Conservation (phyloP, 139 green algal genomes). For the Picochlorum sp. region DNA sequence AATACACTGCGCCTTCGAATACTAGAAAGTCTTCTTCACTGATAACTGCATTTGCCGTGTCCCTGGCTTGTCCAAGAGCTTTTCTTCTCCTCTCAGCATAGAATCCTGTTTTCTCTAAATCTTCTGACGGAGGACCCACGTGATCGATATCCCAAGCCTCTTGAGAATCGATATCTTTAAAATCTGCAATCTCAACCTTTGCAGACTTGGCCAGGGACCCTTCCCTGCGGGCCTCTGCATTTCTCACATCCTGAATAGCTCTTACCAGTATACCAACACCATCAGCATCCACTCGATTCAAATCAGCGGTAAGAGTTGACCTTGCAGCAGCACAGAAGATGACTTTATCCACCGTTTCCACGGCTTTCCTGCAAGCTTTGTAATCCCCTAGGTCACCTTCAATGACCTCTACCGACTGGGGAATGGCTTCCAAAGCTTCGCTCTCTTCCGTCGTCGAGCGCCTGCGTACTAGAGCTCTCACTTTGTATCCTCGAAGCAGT, state of each 20-base stretch:
- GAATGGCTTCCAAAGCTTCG: slow-evolving; percentile 40
- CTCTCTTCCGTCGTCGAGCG: neutral
- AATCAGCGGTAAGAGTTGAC: slow-evolving; percentile 47
- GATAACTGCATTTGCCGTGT: slow-evolving; percentile 15
- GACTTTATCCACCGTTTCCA: slow-evolving; percentile 85
- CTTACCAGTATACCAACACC: slow-evolving; percentile 50
- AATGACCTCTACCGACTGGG: slow-evolving; percentile 63
- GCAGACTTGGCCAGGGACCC: neutral
- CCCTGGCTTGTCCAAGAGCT: slow-evolving; percentile 8
- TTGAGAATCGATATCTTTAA: slow-evolving; percentile 19
- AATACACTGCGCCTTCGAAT: slow-evolving; percentile 51
- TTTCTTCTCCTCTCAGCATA: neutral
- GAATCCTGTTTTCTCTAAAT: neutral
- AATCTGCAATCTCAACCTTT: slow-evolving; percentile 42
- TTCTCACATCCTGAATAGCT: slow-evolving; percentile 38
- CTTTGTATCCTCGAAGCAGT: slow-evolving; percentile 88
- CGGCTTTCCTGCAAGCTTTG: slow-evolving; percentile 49
- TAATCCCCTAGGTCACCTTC: slow-evolving; percentile 78
- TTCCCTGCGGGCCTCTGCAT: slow-evolving; percentile 7
- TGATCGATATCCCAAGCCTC: slow-evolving; percentile 34
- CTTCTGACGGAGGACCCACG: slow-evolving; percentile 6
- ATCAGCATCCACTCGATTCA: slow-evolving; percentile 55
- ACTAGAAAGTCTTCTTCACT: slow-evolving; percentile 34
- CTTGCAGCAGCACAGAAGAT: slow-evolving; percentile 61
- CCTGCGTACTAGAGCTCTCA: slow-evolving; percentile 57